Evolutionary conservation across 306 rosid species (phyloP).

Genomic region (Pterocarpus santalinus): DNA sequence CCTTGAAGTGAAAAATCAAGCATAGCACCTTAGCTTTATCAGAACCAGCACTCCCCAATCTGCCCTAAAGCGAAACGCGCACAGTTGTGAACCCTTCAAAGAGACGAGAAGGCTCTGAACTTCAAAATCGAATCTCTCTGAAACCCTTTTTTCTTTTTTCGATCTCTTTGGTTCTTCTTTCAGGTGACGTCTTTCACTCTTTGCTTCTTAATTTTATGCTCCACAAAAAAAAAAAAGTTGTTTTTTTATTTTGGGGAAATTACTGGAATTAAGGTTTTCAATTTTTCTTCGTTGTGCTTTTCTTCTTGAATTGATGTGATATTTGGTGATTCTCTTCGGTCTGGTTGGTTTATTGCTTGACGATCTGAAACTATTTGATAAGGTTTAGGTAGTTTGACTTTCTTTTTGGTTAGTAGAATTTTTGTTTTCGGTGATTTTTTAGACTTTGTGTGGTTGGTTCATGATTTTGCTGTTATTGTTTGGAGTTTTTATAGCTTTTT

Average conservation of each 20-base stretch:
- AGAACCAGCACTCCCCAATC: neutral
- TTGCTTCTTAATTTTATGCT: neutral
- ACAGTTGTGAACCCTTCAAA: constrained; percentile 18
- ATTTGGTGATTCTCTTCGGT: constrained; percentile 34
- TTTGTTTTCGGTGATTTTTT: neutral
- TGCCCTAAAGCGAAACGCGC: neutral
- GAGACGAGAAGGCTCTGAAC: constrained; percentile 9
- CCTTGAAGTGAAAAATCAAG: neutral
- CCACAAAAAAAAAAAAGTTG: neutral
- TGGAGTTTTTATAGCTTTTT: neutral
- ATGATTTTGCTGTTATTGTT: constrained; percentile 11
- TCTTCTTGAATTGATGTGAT: constrained; percentile 12
- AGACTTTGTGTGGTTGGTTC: constrained; percentile 2
- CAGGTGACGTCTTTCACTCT: constrained; percentile 16
- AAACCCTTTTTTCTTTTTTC: neutral
- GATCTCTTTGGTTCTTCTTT: neutral
- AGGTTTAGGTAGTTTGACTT: constrained; percentile 35
- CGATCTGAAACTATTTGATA: constrained; percentile 27
- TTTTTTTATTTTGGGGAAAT: neutral
- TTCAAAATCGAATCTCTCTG: constrained; percentile 5
- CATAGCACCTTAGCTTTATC: constrained; percentile 4
- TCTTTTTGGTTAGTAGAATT: neutral
- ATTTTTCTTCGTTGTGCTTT: neutral
- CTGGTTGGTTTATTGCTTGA: constrained; percentile 7
- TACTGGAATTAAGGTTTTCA: neutral